Evolutionary conservation across 2,329 filamentous ascomycete genomes (phyloP).

Genomic region (Orbilia oligospora): DNA sequence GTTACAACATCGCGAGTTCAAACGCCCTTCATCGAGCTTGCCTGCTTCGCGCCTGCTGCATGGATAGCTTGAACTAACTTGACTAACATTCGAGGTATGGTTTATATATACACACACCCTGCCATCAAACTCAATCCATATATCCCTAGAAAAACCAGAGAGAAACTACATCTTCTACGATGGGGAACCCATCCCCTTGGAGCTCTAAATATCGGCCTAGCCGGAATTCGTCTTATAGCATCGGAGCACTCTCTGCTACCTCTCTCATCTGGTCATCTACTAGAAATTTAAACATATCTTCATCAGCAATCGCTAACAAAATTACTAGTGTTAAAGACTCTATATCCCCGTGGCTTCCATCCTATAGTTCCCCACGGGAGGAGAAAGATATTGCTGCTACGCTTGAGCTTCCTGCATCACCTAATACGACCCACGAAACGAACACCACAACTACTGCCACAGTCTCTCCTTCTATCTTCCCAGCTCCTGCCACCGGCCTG

Average conservation of each 20-base stretch:
- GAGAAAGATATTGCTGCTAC: not conserved
- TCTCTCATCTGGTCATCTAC: conserved; percentile 3
- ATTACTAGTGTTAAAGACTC: not conserved
- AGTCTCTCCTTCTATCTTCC: too few species aligned
- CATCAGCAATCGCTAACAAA: conserved; percentile 30
- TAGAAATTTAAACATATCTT: conserved; percentile 7
- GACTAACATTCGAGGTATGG: conserved; percentile 3
- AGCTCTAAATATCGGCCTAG: not conserved
- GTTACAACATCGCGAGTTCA: conserved; percentile 19
- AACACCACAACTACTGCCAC: not conserved
- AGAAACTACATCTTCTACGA: too few species aligned
- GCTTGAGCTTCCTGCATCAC: conserved; percentile 1
- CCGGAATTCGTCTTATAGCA: not conserved
- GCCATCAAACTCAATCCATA: not conserved
- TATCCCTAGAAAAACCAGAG: conserved; percentile 3
- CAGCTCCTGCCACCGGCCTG: not conserved
- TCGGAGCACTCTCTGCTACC: conserved; percentile 2
- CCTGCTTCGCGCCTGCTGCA: not conserved
- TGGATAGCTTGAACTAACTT: conserved; percentile 4
- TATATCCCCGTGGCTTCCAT: conserved; percentile 11
- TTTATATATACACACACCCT: not conserved
- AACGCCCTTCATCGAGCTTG: not conserved
- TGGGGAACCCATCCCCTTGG: too few species aligned
- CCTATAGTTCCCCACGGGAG: not conserved
- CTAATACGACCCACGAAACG: too few species aligned